Conservation (phyloP, 2,329 filamentous ascomycete genomes). For the Trichophyton verrucosum region DNA sequence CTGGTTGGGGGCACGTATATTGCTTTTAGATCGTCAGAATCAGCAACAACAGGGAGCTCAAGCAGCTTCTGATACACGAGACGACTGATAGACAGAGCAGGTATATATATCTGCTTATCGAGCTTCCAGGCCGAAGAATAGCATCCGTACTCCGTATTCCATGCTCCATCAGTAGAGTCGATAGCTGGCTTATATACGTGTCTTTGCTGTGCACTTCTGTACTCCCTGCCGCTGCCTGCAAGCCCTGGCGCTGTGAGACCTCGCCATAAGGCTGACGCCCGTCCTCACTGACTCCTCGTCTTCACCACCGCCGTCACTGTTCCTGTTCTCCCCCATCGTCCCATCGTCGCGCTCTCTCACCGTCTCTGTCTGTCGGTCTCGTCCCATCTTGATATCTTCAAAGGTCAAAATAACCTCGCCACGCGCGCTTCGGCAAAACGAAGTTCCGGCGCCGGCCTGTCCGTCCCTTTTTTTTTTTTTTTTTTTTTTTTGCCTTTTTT, state of each 20-base stretch:
- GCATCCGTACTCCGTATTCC: too few relatives aligned
- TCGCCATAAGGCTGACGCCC: neutral
- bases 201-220: neutral
- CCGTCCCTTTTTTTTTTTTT: neutral
- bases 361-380: neutral
- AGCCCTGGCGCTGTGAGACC: neutral
- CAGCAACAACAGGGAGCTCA: neutral
- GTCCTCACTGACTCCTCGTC: neutral
- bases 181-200: too few relatives aligned
- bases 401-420: conserved; percentile 3
- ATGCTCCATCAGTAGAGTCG: too few relatives aligned
- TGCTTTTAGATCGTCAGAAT: neutral
- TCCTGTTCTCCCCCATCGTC: too few relatives aligned
- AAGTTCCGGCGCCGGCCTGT: conserved; percentile 2
- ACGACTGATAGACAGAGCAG: neutral
- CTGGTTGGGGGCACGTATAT: neutral
- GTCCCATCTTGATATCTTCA: neutral
- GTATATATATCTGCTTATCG: neutral
- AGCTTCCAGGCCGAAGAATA: too few relatives aligned
- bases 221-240: neutral
- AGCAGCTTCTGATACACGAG: neutral
- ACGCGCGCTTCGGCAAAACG: neutral
- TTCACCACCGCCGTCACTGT: neutral
- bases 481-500: neutral
- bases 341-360: neutral